phyloP scores from a whole-genome alignment of 306 rosid species.

The Cicer arietinum region DNA sequence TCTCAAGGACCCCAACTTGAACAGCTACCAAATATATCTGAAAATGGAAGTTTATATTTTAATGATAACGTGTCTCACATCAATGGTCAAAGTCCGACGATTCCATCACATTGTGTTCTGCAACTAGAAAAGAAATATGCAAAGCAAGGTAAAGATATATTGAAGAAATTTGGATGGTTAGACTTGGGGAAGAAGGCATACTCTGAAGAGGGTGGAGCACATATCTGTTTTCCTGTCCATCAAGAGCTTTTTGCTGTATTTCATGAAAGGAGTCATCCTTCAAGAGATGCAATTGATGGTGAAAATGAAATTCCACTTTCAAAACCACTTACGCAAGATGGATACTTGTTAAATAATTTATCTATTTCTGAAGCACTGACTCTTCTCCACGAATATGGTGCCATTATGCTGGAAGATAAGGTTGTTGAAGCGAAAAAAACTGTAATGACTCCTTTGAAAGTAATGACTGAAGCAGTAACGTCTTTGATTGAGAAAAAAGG shows the following conservation, averaged over 20 bases:
- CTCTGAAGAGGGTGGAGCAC: conserved; percentile 64
- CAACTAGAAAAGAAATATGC: conserved; percentile 75
- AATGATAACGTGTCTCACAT: conserved; percentile 42
- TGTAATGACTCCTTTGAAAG: conserved; percentile 71
- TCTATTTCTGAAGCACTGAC: conserved; percentile 59
- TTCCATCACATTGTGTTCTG: conserved; percentile 60
- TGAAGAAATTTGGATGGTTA: conserved; percentile 93
- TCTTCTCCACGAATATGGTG: conserved; percentile 69
- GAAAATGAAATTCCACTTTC: conserved; percentile 47
- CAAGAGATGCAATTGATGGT: conserved; percentile 48
- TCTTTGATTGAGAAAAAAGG: conserved; percentile 67
- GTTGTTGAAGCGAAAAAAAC: conserved; percentile 63
- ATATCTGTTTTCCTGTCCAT: conserved; percentile 76
- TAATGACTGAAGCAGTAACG: conserved; percentile 70
- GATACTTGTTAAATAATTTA: conserved; percentile 47
- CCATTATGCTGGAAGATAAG: conserved; percentile 57
- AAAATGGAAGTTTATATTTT: conserved; percentile 43
- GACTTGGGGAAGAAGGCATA: conserved; percentile 77
- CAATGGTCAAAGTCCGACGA: conserved; percentile 45
- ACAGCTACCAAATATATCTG: conserved; percentile 45
- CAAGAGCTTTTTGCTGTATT: conserved; percentile 54
- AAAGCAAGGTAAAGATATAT: conserved; percentile 79
- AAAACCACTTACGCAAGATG: conserved; percentile 47
- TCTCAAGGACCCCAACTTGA: conserved; percentile 44
- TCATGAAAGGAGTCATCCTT: conserved; percentile 49